A percentile compares a stretch with the other conserved stretches of the same genome.
These are phyloP conservation scores for Globisporangium nagaii DNA, from an alignment of 352 stramenopile genomes.

Conservation along the genomic window DNA sequence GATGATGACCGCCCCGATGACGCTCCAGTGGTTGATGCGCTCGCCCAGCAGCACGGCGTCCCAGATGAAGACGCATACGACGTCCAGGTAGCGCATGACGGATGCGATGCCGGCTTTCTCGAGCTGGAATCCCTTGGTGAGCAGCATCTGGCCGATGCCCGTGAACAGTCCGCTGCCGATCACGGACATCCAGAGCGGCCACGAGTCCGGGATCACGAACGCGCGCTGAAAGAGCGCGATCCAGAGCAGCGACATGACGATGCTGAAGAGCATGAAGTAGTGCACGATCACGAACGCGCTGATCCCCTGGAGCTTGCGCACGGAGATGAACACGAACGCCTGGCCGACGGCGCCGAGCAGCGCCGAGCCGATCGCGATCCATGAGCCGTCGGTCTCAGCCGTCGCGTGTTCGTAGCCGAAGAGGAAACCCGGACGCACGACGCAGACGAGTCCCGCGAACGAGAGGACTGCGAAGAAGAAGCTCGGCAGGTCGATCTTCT, in stretches of 20 bases:
- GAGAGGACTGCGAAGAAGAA: conserved; percentile 28
- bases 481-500: conserved; percentile 31
- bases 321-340: conserved; percentile 43
- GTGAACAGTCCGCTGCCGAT: conserved; percentile 60
- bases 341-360: conserved; percentile 38
- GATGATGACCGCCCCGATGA: conserved; percentile 68
- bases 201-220: conserved; percentile 40
- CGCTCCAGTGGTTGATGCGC: conserved; percentile 65
- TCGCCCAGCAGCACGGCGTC: conserved; percentile 57
- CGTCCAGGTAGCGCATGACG: conserved; percentile 80
- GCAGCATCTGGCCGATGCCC: conserved; percentile 57
- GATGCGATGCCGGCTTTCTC: conserved; percentile 81
- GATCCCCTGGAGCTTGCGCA: conserved; percentile 44
- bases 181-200: conserved; percentile 37
- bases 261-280: conserved; percentile 52
- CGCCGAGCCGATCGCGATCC: conserved; percentile 27
- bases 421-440: conserved; percentile 33
- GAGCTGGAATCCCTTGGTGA: conserved; percentile 80
- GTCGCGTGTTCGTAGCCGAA: conserved; percentile 27
- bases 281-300: conserved; percentile 47
- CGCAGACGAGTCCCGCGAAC: conserved; percentile 34
- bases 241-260: conserved; percentile 34
- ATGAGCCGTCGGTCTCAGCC: conserved; percentile 14
- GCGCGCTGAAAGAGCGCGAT: conserved; percentile 37
- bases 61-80: conserved; percentile 84